Evolutionary conservation across 192 early-diverging fungal genomes (phyloP).

Genomic region (Globomyces pollinis-pini): DNA sequence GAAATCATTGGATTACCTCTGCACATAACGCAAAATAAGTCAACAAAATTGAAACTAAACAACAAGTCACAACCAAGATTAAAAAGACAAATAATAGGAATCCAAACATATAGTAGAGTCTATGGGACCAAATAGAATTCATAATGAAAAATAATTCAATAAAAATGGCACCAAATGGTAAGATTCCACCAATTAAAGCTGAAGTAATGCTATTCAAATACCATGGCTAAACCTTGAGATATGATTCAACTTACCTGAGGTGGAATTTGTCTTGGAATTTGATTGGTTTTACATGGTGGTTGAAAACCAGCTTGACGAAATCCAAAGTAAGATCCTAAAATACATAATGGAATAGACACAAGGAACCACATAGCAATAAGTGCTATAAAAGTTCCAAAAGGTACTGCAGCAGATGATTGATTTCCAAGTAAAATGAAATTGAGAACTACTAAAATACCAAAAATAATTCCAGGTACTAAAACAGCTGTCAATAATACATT

Average conservation of each 20-base stretch:
- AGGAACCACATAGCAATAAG: constrained; percentile 74
- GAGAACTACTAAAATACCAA: constrained; percentile 57
- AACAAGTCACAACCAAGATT: constrained; percentile 46
- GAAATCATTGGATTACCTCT: constrained; percentile 29
- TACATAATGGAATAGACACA: constrained; percentile 68
- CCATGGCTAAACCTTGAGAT: constrained; percentile 46
- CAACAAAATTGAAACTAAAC: constrained; percentile 43
- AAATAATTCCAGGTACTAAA: constrained; percentile 64
- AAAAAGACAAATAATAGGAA: constrained; percentile 47
- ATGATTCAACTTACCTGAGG: constrained; percentile 36
- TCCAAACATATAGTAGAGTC: constrained; percentile 52
- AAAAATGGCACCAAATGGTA: constrained; percentile 60
- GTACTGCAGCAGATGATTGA: constrained; percentile 81
- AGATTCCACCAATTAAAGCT: constrained; percentile 59
- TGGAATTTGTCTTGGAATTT: constrained; percentile 87
- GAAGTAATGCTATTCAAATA: constrained; percentile 55
- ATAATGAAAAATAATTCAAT: constrained; percentile 59
- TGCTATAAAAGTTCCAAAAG: constrained; percentile 77
- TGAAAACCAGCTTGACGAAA: constrained; percentile 61
- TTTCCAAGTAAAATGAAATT: constrained; percentile 82
- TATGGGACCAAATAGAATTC: constrained; percentile 42
- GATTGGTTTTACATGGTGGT: constrained; percentile 84
- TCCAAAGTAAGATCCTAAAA: constrained; percentile 84
- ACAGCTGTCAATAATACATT: constrained; percentile 79
- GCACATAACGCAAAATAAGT: constrained; percentile 52